These are phyloP conservation scores for Tilletia indica DNA, from an alignment of 1,284 basidiomycete species.

Conservation along the genomic window DNA sequence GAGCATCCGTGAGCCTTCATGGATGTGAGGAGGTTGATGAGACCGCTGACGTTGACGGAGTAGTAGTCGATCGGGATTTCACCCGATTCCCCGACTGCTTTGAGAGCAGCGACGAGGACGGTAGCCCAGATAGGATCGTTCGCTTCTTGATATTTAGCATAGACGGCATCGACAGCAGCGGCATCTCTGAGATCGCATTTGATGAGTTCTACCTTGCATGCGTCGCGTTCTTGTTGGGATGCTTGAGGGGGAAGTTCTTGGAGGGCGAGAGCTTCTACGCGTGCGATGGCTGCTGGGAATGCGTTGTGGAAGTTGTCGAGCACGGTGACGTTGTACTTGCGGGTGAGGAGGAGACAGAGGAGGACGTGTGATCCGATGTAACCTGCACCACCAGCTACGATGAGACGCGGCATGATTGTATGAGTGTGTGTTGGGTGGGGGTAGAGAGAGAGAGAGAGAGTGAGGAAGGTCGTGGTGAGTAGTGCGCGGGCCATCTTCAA, in stretches of 20 bases:
- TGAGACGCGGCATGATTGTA: constrained; percentile 41
- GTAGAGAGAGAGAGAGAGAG: neutral
- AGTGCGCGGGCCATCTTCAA: neutral
- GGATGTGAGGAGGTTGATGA: constrained; percentile 46
- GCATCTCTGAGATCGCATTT: constrained; percentile 49
- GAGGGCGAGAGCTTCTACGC: constrained; percentile 75
- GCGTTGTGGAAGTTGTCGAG: constrained; percentile 74
- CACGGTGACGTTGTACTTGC: constrained; percentile 73
- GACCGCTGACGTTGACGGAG: constrained; percentile 52
- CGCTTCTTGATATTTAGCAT: constrained; percentile 33
- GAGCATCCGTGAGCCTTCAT: constrained; percentile 82
- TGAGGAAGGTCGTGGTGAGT: neutral
- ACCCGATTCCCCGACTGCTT: constrained; percentile 96
- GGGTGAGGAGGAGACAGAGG: constrained; percentile 77
- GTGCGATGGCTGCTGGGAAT: constrained; percentile 69
- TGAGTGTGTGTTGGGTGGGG: neutral
- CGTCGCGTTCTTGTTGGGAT: constrained; percentile 67
- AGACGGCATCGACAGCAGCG: constrained; percentile 42
- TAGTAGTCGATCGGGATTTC: constrained; percentile 77
- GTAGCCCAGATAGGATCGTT: constrained; percentile 78
- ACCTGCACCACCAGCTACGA: constrained; percentile 55
- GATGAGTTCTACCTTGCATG: constrained; percentile 70
- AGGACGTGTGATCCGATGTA: constrained; percentile 83
- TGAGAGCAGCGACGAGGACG: constrained; percentile 93
- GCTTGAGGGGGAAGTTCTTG: constrained; percentile 67